Evolutionary conservation across 1,284 basidiomycete species (phyloP).

Genomic region (Crepidotus sp.): DNA sequence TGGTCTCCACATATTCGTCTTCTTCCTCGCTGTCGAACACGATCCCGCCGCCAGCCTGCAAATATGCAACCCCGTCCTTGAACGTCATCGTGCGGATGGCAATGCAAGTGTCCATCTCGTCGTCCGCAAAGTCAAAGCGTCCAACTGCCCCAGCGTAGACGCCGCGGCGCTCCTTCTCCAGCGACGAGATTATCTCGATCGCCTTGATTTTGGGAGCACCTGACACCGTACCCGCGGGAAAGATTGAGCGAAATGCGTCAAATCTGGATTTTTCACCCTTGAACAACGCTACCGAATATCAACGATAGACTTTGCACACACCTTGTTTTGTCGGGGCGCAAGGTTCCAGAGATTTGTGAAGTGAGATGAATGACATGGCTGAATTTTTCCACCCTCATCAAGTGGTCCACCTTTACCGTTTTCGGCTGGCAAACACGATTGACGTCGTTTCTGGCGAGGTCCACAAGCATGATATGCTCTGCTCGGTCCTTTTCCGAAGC

Average conservation of each 20-base stretch:
- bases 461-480: slow-evolving; percentile 99
- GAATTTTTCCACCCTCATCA: slow-evolving; percentile 95
- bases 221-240: slow-evolving; percentile 98
- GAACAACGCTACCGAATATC: slow-evolving; percentile 1
- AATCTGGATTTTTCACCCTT: slow-evolving; percentile 58
- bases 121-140: slow-evolving; percentile 90
- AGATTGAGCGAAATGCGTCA: slow-evolving; percentile 98
- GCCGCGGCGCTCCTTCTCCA: slow-evolving; percentile 87
- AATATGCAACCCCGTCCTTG: slow-evolving; percentile 86
- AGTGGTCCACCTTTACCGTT: slow-evolving; percentile 92
- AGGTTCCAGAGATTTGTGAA: slow-evolving; percentile 84
- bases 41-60: slow-evolving; percentile 97
- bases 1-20: slow-evolving; percentile 92
- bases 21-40: slow-evolving; percentile 97
- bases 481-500: slow-evolving; percentile 91
- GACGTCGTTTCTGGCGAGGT: slow-evolving; percentile 98
- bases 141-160: slow-evolving; percentile 98
- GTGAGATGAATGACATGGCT: slow-evolving; percentile 98
- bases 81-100: slow-evolving; percentile 98
- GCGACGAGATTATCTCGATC: slow-evolving; percentile 82
- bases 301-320: slow-evolving; percentile 24
- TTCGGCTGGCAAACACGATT: slow-evolving; percentile 94
- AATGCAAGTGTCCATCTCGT: slow-evolving; percentile 98
- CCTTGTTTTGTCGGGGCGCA: slow-evolving; percentile 82
- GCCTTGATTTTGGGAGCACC: slow-evolving; percentile 99